Conservation (phyloP, 2,329 filamentous ascomycete species). For the Penicillium sp. region DNA sequence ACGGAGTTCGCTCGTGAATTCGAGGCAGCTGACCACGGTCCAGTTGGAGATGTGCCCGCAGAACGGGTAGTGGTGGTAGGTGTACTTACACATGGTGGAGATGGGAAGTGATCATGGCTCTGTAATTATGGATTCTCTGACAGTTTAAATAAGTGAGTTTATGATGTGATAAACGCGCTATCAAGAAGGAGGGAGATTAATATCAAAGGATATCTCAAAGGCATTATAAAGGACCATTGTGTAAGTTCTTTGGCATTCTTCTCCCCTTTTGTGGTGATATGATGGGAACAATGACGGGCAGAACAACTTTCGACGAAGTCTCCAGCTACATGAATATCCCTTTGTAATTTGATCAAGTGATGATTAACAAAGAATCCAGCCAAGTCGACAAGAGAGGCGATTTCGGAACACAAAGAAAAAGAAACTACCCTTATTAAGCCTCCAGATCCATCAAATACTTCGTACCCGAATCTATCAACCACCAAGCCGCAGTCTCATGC, state of each 20-base stretch:
- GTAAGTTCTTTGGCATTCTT: neutral
- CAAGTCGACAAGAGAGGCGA: neutral
- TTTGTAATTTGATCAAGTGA: neutral
- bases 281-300: neutral
- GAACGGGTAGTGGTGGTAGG: slow-evolving; percentile 26
- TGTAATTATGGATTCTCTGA: neutral
- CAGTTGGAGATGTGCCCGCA: slow-evolving; percentile 32
- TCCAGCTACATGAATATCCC: neutral
- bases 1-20: slow-evolving; percentile 22
- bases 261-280: neutral
- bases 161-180: neutral
- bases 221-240: neutral
- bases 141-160: neutral
- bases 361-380: neutral
- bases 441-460: slow-evolving; percentile 29
- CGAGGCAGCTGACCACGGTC: slow-evolving; percentile 23
- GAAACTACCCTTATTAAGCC: neutral
- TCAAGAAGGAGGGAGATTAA: neutral
- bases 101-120: neutral
- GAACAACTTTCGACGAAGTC: neutral
- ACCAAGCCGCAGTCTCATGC: slow-evolving; percentile 37
- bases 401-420: neutral
- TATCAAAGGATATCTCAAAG: neutral
- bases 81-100: slow-evolving; percentile 26
- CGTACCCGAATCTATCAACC: slow-evolving; percentile 36